phyloP scores from a whole-genome alignment of 495 filamentous ascomycete genomes.

The Staphylotrichum longicolle region DNA sequence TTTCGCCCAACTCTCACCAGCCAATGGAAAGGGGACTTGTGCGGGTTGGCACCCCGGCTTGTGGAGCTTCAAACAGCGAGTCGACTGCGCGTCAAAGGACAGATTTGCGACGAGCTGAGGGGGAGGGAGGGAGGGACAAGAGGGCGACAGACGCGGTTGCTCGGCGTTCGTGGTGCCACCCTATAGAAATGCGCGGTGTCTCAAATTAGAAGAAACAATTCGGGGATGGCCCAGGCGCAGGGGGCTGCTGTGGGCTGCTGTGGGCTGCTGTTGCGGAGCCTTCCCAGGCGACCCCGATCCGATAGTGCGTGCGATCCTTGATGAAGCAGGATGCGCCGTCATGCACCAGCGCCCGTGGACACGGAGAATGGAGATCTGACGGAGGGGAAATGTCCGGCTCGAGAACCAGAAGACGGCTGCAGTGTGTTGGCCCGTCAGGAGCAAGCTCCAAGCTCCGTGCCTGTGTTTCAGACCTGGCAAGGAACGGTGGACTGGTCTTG shows the following conservation, averaged over 20 bases:
- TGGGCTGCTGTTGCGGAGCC: conserved; percentile 18
- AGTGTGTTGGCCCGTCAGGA: conserved; percentile 4
- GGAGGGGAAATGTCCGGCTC: conserved; percentile 1
- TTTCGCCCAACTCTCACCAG: not conserved
- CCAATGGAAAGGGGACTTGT: conserved; percentile 16
- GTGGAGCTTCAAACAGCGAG: not conserved
- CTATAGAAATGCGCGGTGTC: conserved; percentile 28
- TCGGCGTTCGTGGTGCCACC: conserved; percentile 28
- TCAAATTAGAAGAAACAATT: conserved; percentile 34
- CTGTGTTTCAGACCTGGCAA: conserved; percentile 17
- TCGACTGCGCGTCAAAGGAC: conserved; percentile 3
- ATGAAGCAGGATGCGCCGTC: conserved; percentile 14
- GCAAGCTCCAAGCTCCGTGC: conserved; percentile 6
- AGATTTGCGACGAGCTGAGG: conserved; percentile 10
- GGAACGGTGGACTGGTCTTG: not conserved
- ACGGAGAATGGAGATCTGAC: not conserved
- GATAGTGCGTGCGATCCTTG: not conserved
- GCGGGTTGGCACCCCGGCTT: not conserved
- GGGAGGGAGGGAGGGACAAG: not conserved
- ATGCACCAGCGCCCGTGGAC: conserved; percentile 7
- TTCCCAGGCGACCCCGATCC: conserved; percentile 5
- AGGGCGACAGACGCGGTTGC: conserved; percentile 15
- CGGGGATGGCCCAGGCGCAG: conserved; percentile 26
- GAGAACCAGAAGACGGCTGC: not conserved
- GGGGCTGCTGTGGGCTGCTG: conserved; percentile 12